A percentile compares a stretch with the other conserved stretches of the same genome.
These are phyloP conservation scores for Lachancea meyersii DNA, from an alignment of 805 yeast species.

Conservation along the genomic window DNA sequence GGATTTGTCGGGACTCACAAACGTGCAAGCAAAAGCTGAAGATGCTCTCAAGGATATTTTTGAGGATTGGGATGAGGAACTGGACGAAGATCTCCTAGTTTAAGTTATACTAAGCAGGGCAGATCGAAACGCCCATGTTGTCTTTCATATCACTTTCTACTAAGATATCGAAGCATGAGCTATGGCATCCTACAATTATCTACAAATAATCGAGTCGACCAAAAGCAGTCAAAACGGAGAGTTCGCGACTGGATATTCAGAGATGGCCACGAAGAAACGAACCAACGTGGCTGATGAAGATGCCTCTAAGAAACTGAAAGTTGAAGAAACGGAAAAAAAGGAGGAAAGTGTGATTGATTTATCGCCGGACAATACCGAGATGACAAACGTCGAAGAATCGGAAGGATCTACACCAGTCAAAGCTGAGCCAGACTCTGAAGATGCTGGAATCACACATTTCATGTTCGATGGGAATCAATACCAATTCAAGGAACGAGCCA, in stretches of 20 bases:
- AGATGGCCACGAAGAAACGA: constrained; percentile 20
- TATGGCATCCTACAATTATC: background rate
- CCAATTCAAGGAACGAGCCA: constrained; percentile 85
- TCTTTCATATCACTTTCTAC: constrained; percentile 1
- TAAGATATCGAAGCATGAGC: background rate
- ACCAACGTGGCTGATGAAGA: constrained; percentile 18
- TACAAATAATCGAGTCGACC: background rate
- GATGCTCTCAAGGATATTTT: constrained; percentile 26
- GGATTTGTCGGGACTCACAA: constrained; percentile 68
- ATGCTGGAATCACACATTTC: constrained; percentile 36
- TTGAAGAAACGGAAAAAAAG: constrained; percentile 12
- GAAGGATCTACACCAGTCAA: constrained; percentile 6
- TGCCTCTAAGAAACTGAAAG: constrained; percentile 13
- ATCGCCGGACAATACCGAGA: constrained; percentile 1
- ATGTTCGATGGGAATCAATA: constrained; percentile 67
- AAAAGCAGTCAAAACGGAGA: background rate
- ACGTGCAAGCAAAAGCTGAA: constrained; percentile 57
- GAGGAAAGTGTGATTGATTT: constrained; percentile 12
- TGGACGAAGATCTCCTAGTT: constrained; percentile 15
- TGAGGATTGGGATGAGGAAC: constrained; percentile 24
- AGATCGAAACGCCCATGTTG: no score
- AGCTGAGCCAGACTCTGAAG: constrained; percentile 25
- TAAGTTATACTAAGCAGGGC: background rate
- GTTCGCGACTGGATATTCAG: no score
- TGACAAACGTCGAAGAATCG: constrained; percentile 5